Evolutionary conservation across 192 early-diverging fungal species (phyloP).

Genomic region (Podila horticola): DNA sequence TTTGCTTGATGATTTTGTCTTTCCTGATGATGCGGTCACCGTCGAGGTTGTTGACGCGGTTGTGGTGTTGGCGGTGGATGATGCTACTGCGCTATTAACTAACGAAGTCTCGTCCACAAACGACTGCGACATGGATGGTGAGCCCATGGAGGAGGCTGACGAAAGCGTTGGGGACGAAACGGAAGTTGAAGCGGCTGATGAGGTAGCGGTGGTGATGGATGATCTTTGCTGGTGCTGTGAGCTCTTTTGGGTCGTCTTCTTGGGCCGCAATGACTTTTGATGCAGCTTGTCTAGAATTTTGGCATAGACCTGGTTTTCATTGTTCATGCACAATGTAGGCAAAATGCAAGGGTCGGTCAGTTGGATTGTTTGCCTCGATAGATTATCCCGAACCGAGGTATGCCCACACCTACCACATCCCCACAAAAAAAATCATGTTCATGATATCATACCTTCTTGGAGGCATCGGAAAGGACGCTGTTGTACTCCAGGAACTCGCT

Average conservation of each 20-base stretch:
- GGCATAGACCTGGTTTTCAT: conserved; percentile 19
- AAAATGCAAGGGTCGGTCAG: background rate
- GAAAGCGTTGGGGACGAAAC: conserved; percentile 35
- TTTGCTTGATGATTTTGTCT: background rate
- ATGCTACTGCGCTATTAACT: background rate
- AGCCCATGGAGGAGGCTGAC: conserved; percentile 22
- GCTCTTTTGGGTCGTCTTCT: conserved; percentile 9
- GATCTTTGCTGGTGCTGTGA: background rate
- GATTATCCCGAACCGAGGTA: no score
- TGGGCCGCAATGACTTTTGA: conserved; percentile 41
- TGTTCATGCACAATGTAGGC: background rate
- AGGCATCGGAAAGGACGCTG: conserved; percentile 31
- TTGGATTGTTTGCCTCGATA: no score
- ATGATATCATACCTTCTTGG: conserved; percentile 41
- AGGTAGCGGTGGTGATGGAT: conserved; percentile 2
- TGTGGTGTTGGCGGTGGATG: background rate
- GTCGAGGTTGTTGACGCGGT: background rate
- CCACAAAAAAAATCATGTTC: background rate
- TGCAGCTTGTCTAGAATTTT: conserved; percentile 41
- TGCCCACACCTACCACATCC: no score
- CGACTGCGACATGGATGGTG: background rate
- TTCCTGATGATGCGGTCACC: background rate
- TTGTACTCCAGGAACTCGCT: conserved; percentile 50
- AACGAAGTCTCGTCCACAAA: background rate
- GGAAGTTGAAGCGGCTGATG: conserved; percentile 21